Evolutionary conservation across 306 rosid species (phyloP).

Genomic region (Cicer arietinum): DNA sequence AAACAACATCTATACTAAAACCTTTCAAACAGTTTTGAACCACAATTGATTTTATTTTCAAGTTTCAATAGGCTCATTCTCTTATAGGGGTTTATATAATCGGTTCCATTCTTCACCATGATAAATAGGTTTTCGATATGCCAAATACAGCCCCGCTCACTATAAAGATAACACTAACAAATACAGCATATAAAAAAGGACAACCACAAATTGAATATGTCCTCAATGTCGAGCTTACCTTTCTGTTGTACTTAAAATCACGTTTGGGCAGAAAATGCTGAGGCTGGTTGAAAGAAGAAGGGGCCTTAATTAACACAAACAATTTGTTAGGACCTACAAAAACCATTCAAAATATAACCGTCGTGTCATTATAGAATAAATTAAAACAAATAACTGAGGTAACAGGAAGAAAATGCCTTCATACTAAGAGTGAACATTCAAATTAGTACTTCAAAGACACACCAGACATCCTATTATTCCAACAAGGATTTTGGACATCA

Average conservation of each 20-base stretch:
- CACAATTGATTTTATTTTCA: constrained; percentile 3
- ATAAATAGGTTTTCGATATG: constrained; percentile 16
- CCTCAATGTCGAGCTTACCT: constrained; percentile 55
- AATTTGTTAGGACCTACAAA: constrained; percentile 67
- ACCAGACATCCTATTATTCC: not conserved
- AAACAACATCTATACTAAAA: not conserved
- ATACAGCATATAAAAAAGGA: constrained; percentile 20
- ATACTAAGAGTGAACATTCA: not conserved
- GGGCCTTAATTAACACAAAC: constrained; percentile 85
- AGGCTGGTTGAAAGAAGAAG: constrained; percentile 76
- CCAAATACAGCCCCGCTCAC: constrained; percentile 28
- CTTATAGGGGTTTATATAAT: not conserved
- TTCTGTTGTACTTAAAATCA: constrained; percentile 71
- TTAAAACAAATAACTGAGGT: constrained; percentile 20
- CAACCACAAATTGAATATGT: not conserved
- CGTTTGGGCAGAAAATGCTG: constrained; percentile 93
- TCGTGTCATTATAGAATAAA: constrained; percentile 30
- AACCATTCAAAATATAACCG: constrained; percentile 11
- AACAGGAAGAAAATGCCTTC: constrained; percentile 3
- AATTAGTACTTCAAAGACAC: constrained; percentile 19
- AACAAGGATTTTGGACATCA: constrained; percentile 11
- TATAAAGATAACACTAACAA: constrained; percentile 23
- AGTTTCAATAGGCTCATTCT: not conserved
- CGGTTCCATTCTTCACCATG: constrained; percentile 10
- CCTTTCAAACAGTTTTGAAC: constrained; percentile 3